phyloP scores from a whole-genome alignment of 2,329 filamentous ascomycete genomes.

The Aspergillus puulaauensis region DNA sequence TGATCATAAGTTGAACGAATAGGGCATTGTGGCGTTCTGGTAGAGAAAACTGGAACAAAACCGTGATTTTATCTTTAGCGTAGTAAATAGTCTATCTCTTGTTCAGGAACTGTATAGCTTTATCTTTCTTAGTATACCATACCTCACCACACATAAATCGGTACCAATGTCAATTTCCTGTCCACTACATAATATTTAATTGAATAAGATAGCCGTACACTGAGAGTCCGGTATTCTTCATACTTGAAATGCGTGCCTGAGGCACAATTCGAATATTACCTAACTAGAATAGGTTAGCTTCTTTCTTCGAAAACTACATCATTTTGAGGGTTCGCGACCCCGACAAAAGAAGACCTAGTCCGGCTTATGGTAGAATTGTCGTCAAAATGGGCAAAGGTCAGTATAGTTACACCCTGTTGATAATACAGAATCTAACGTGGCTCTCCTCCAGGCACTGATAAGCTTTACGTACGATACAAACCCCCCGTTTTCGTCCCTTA shows the following conservation, averaged over 20 bases:
- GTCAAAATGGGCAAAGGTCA: conserved; percentile 30
- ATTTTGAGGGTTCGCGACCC: conserved; percentile 7
- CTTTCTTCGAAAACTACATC: conserved; percentile 14
- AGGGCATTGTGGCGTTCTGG: conserved; percentile 13
- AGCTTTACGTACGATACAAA: conserved; percentile 45
- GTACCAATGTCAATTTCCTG: not conserved
- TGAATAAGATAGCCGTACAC: not conserved
- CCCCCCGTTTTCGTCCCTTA: not conserved
- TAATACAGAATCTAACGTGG: not conserved
- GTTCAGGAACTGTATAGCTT: not conserved
- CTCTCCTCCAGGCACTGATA: conserved; percentile 46
- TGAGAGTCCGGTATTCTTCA: too few species aligned
- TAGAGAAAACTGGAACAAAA: conserved; percentile 4
- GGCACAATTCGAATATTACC: not conserved
- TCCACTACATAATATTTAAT: not conserved
- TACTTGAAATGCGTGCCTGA: not conserved
- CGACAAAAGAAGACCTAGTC: not conserved
- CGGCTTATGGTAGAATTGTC: not conserved
- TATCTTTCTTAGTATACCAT: not conserved
- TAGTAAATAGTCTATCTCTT: not conserved
- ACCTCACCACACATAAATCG: not conserved
- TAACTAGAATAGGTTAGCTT: not conserved
- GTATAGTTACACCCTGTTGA: not conserved
- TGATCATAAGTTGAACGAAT: conserved; percentile 14
- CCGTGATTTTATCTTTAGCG: conserved; percentile 1